phyloP scores from a whole-genome alignment of 805 yeast genomes.

The Hermanozyma aechmeae region DNA sequence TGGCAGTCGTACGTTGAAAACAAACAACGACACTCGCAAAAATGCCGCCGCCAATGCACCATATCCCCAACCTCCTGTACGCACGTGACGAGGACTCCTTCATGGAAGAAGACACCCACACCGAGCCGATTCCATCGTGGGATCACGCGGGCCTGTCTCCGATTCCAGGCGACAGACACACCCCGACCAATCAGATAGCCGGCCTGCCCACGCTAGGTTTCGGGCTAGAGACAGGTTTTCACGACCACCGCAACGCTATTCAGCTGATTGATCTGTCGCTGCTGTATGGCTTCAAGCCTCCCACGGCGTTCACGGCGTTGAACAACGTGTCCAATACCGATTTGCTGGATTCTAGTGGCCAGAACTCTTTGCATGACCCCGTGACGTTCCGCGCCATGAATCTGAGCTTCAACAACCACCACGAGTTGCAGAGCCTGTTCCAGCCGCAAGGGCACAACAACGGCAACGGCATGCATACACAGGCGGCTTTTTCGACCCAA shows the following conservation, averaged over 20 bases:
- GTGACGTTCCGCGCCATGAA: background rate
- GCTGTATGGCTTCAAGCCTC: conserved; percentile 28
- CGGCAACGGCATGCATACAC: too few species aligned
- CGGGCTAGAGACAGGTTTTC: too few species aligned
- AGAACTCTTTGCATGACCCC: conserved; percentile 10
- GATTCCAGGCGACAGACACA: background rate
- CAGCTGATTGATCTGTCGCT: conserved; percentile 27
- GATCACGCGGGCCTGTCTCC: background rate
- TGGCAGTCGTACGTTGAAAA: too few species aligned
- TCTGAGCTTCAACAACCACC: background rate
- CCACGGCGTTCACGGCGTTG: conserved; percentile 30
- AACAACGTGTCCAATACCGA: conserved; percentile 31
- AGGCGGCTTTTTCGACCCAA: too few species aligned
- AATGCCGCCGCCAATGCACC: too few species aligned
- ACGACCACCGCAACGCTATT: conserved; percentile 16
- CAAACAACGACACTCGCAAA: too few species aligned
- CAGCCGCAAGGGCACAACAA: background rate
- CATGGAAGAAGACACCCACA: conserved; percentile 32
- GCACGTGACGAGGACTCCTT: conserved; percentile 19
- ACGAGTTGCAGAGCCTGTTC: background rate
- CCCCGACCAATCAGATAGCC: too few species aligned
- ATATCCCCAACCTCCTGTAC: too few species aligned
- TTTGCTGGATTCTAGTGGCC: conserved; percentile 24
- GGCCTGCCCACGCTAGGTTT: too few species aligned
- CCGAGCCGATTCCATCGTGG: background rate